Percentiles rank a stretch among this genome's conserved stretches.
Evolutionary conservation across 306 rosid genomes (phyloP).

Genomic region (Morella rubra): DNA sequence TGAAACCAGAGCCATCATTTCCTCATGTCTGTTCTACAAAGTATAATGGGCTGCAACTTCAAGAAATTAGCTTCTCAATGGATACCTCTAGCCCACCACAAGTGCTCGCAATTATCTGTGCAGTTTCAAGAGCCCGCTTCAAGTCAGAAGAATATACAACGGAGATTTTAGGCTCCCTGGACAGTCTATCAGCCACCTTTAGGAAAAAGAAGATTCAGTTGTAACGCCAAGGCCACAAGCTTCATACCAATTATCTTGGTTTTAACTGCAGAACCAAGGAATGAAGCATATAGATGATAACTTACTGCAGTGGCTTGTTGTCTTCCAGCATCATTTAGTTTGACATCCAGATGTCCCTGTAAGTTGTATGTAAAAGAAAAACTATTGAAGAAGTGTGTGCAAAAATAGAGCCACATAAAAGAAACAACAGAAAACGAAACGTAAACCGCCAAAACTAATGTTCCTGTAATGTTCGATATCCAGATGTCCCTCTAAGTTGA

Average conservation of each 20-base stretch:
- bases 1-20: slow-evolving; percentile 5
- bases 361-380: slow-evolving; percentile 18
- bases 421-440: neutral
- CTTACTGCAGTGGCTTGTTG: slow-evolving; percentile 82
- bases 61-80: slow-evolving; percentile 20
- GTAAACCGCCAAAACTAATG: too few relatives aligned
- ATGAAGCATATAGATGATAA: slow-evolving; percentile 19
- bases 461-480: too few relatives aligned
- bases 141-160: slow-evolving; percentile 82
- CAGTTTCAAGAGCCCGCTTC: slow-evolving; percentile 84
- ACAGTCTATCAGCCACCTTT: slow-evolving; percentile 81
- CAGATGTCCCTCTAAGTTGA: neutral
- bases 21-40: slow-evolving; percentile 1
- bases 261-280: slow-evolving; percentile 18
- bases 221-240: slow-evolving; percentile 13
- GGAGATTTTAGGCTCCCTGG: slow-evolving; percentile 67
- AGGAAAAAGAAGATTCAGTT: slow-evolving; percentile 25
- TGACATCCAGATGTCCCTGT: slow-evolving; percentile 90
- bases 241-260: neutral
- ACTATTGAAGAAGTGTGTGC: neutral
- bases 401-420: slow-evolving; percentile 23
- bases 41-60: slow-evolving; percentile 13
- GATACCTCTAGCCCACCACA: slow-evolving; percentile 80
- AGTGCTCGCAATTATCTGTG: slow-evolving; percentile 68
- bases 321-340: slow-evolving; percentile 87